phyloP scores from a whole-genome alignment of 345 rosid species.

The Populus davidiana region DNA sequence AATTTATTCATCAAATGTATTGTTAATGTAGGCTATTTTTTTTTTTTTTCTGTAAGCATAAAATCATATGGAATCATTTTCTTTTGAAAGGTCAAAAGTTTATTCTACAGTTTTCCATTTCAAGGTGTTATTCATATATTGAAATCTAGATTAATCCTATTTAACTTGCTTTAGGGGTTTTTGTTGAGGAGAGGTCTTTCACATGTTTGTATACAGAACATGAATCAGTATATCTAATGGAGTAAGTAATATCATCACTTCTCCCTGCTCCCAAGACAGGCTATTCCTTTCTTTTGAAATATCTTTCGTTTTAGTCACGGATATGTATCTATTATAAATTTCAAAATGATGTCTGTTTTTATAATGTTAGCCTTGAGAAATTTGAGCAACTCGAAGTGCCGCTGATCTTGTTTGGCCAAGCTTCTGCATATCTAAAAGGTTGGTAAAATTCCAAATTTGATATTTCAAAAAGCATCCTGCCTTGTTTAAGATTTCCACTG shows the following conservation, averaged over 20 bases:
- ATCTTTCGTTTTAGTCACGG: background rate
- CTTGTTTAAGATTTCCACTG: background rate
- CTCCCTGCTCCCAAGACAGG: background rate
- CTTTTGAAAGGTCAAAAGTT: background rate
- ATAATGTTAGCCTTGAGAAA: conserved; percentile 54
- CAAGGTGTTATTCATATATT: background rate
- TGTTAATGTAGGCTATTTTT: background rate
- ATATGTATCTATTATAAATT: background rate
- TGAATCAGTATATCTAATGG: conserved; percentile 65
- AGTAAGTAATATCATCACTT: conserved; percentile 49
- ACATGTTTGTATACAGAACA: conserved; percentile 73
- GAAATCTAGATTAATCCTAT: conserved; percentile 1
- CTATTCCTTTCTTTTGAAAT: background rate
- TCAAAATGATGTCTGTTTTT: conserved; percentile 4
- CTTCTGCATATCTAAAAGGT: conserved; percentile 77
- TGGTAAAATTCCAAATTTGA: conserved; percentile 12
- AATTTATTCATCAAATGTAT: background rate
- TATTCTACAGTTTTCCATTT: too few species aligned
- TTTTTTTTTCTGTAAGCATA: background rate
- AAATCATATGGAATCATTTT: too few species aligned
- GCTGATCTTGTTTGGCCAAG: conserved; percentile 66
- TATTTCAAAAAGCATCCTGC: background rate
- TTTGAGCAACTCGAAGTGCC: conserved; percentile 89
- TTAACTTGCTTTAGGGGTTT: conserved; percentile 55
- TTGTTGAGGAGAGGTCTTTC: conserved; percentile 74